Percentiles rank a stretch among this genome's conserved stretches.
Conservation (phyloP, 805 yeast species). For the Saccharomycopsis schoenii region DNA sequence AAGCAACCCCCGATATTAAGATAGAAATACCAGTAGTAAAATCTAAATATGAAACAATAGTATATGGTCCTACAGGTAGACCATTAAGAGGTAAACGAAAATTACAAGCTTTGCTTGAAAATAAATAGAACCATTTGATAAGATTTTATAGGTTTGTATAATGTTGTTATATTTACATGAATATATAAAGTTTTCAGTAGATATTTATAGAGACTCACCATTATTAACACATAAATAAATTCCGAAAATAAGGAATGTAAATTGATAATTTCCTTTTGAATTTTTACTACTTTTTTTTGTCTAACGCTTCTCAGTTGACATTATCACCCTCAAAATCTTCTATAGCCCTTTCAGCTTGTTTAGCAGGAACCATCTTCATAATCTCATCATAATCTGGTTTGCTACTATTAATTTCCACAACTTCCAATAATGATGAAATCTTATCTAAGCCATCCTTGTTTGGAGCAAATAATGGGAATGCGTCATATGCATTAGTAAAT, state of each 20-base stretch:
- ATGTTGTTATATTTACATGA: neutral
- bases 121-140: neutral
- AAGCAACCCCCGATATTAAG: too few relatives aligned
- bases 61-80: conserved; percentile 10
- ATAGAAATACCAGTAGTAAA: neutral
- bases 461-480: conserved; percentile 15
- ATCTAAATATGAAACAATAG: neutral
- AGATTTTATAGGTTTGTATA: neutral
- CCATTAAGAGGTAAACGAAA: conserved; percentile 13
- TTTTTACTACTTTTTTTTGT: neutral
- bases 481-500: conserved; percentile 14
- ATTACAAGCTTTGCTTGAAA: conserved; percentile 1
- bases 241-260: neutral
- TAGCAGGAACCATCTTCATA: conserved; percentile 16
- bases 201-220: neutral
- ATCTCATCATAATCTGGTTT: conserved; percentile 9
- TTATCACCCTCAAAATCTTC: conserved; percentile 3
- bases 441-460: conserved; percentile 2
- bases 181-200: neutral
- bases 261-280: neutral
- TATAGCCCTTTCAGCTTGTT: conserved; percentile 17
- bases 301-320: neutral
- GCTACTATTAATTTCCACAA: conserved; percentile 5
- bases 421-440: conserved; percentile 5
- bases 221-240: neutral